phyloP scores from a whole-genome alignment of 2,329 filamentous ascomycete species.

The Dactylonectria estremocensis region DNA sequence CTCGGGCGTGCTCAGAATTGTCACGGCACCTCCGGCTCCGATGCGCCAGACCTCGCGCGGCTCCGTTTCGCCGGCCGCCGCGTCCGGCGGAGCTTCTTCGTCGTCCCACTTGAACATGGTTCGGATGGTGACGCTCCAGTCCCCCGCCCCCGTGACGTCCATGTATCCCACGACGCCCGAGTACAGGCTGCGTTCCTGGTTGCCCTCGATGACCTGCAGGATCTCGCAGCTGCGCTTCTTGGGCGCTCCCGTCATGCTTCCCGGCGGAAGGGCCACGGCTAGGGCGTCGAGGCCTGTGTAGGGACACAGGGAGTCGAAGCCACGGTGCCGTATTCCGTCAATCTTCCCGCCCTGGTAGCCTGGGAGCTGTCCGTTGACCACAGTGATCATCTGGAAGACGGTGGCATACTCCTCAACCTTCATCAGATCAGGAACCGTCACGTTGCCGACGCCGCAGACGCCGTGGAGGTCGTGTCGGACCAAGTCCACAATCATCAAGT shows the following conservation, averaged over 20 bases:
- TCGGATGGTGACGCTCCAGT: conserved; percentile 93
- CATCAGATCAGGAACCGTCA: conserved; percentile 84
- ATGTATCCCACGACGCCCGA: conserved; percentile 92
- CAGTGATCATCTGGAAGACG: conserved; percentile 92
- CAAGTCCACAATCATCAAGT: conserved; percentile 97
- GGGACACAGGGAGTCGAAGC: conserved; percentile 25
- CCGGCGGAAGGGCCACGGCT: conserved; percentile 84
- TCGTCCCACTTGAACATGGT: conserved; percentile 83
- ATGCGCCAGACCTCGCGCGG: conserved; percentile 80
- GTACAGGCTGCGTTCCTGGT: conserved; percentile 80
- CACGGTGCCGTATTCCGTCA: conserved; percentile 23
- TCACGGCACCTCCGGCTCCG: conserved; percentile 92
- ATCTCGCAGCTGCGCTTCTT: conserved; percentile 95
- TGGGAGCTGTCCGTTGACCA: conserved; percentile 80
- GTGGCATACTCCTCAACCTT: conserved; percentile 92
- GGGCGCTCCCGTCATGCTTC: conserved; percentile 96
- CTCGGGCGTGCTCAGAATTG: conserved; percentile 82
- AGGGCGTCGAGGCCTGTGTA: conserved; percentile 83
- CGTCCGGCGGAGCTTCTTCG: conserved; percentile 58
- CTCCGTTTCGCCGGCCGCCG: conserved; percentile 44
- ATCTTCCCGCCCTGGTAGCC: conserved; percentile 33
- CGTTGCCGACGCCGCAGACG: conserved; percentile 82
- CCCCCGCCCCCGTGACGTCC: conserved; percentile 86
- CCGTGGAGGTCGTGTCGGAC: conserved; percentile 94
- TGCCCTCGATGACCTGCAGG: conserved; percentile 76